Base-by-base conservation (phyloP, 2,329 filamentous ascomycete species). In the Venturia asperata region DNA sequence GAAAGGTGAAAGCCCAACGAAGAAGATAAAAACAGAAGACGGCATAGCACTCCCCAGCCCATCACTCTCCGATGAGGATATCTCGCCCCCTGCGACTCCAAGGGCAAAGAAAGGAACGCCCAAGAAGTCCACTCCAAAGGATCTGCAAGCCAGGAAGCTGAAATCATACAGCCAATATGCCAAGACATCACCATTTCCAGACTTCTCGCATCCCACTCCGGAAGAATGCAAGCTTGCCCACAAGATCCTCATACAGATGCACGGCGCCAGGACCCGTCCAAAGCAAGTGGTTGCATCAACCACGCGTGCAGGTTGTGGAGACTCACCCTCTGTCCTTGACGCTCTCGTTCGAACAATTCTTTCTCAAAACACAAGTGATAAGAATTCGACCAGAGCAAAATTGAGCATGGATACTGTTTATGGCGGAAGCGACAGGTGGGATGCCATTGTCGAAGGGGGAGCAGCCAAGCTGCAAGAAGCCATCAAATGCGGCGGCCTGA, bases 401-500 rank as follows among this genome's bases (percentile, higher is more conserved):
- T 27, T 39, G 41, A 63, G 43, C 37, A 79, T 94, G 0, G 83
- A 87, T 2, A 71, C 82, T 21, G 81, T 77, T 39, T 92, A 88
- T 68, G 88, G 89, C 0, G 79, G 85, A 21, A 76, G 88, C 3
- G 73, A 85, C 42, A 80, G 92, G 72, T 93, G 89, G 88, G 84
- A 91, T 69, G 85, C 84, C 13, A 86, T 92, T 1, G 83, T 85
- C 21, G 74, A 77, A 34, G 84, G 86, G 1, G 74, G 83, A 1
- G 72, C 83, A 4, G 78, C 82, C 47, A 84, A 88, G 6, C 79
- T 94, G 19, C 84, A 83, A 61, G 77, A 87, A 63, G 84, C 88
- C 0, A 91, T 94, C 71, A 86, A 85, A 69, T 76, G 78, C 10
- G 90, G 89, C 10, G 91, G 91, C 0, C 78, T 92, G 2, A 87